Evolutionary conservation across 2,329 filamentous ascomycete species (phyloP), one percentile per base, ranked within the genome.

Genomic region (Xylariaceae sp.): DNA sequence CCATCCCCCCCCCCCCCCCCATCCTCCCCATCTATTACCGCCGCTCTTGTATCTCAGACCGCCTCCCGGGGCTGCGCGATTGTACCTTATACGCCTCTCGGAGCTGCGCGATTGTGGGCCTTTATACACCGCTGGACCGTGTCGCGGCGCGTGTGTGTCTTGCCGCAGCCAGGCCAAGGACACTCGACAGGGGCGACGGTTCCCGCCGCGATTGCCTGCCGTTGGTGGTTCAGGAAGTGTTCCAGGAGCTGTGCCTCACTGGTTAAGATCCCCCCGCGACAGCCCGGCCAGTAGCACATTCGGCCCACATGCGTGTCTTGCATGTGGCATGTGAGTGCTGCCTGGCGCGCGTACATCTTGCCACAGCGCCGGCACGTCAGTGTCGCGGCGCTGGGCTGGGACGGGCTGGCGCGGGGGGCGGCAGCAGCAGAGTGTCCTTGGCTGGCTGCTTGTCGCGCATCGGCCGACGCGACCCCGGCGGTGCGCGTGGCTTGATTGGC

Each of bases 91-190:
- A 15, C 3, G 6, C 15, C 23, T 6, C 23, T 11, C 8, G 1
- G 31, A 2, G 18, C 35, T 0, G 3, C 0, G 5, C 2, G 13
- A 12, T 38, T 44, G 16, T 44, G 42, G 0, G 12, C 9, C 32
- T 44, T 44, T 27, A 44, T 5, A 29, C 42, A 44, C 3, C 42
- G 31, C 15, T 23, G 31, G 0, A 41, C 34, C 1, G 34, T 32
- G 5, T 38, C 27, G 1, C 1, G 0, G 1, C 38, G 19, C 19
- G 14, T 19, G 4, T 11, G 35, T 1, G 0, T 3, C 23, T 30
- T 41, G 7, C 21, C 21, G 13, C 42, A 44, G 14, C 9, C 5
- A 28, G 26, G 26, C 26, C 26, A 28, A 5, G 26, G 26, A 13
- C 26, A 28, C 13, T 28, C 21, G 21, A 11, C 21, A 7, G 6